phyloP scores from a whole-genome alignment of 345 rosid genomes.

The Orychophragmus violaceus region DNA sequence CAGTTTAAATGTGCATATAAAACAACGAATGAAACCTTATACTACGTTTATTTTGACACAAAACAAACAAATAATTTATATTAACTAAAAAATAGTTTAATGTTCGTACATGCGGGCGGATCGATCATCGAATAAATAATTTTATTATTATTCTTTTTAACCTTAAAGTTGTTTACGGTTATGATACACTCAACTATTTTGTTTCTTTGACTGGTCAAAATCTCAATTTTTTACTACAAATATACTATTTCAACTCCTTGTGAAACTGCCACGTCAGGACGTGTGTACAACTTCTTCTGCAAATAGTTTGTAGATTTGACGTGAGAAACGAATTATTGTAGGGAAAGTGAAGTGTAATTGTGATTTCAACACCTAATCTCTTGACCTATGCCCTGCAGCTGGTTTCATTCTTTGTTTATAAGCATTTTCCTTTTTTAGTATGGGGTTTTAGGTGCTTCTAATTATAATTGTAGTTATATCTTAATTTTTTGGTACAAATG shows the following conservation, averaged over 20 bases:
- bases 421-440: neutral
- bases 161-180: conserved; percentile 1
- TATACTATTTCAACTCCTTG: neutral
- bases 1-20: too few relatives aligned
- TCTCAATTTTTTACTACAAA: neutral
- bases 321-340: conserved; percentile 1
- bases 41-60: too few relatives aligned
- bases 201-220: conserved; percentile 26
- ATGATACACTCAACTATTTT: conserved; percentile 4
- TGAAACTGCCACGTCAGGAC: conserved; percentile 2
- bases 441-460: neutral
- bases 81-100: too few relatives aligned
- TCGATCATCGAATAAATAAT: too few relatives aligned
- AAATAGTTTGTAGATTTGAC: neutral
- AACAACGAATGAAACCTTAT: too few relatives aligned
- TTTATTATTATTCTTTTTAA: neutral
- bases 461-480: neutral
- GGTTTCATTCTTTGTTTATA: conserved; percentile 4
- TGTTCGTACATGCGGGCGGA: too few relatives aligned
- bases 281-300: neutral
- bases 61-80: too few relatives aligned
- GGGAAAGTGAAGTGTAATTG: conserved; percentile 4
- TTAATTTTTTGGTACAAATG: neutral
- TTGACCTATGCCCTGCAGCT: conserved; percentile 2
- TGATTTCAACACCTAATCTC: conserved; percentile 20